phyloP scores from a whole-genome alignment of 371 early-diverging fungal species.

The Mortierella polycephala region DNA sequence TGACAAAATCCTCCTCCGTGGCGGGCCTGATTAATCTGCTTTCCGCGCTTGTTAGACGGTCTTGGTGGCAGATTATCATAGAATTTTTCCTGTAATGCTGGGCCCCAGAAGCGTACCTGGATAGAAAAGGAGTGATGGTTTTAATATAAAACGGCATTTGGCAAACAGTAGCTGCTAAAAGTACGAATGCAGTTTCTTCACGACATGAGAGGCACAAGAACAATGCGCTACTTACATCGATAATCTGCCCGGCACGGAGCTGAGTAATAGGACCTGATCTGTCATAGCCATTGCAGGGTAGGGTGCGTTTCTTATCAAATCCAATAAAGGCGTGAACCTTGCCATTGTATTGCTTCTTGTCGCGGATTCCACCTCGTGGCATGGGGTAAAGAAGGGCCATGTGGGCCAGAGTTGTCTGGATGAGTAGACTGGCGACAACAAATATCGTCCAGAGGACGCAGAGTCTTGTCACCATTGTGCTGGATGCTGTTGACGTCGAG shows the following conservation, averaged over 20 bases:
- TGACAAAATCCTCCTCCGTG: constrained; percentile 76
- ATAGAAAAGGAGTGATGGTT: background rate
- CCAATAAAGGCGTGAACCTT: constrained; percentile 34
- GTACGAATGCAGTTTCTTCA: background rate
- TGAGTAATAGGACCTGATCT: constrained; percentile 23
- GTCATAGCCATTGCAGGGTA: constrained; percentile 41
- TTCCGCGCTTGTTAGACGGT: background rate
- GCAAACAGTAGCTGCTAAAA: background rate
- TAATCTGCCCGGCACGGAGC: constrained; percentile 27
- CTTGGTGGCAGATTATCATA: constrained; percentile 4
- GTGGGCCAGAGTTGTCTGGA: constrained; percentile 17
- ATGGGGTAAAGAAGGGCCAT: constrained; percentile 29
- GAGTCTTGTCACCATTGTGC: too few relatives aligned
- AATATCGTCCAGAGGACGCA: constrained; percentile 2
- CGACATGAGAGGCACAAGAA: background rate
- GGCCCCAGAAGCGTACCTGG: constrained; percentile 47
- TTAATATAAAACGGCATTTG: background rate
- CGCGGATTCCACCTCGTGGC: constrained; percentile 18
- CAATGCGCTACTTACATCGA: constrained; percentile 21
- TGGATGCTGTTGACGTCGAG: too few relatives aligned
- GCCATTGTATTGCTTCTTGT: constrained; percentile 18
- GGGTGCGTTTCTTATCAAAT: constrained; percentile 4
- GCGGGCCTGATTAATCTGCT: constrained; percentile 32
- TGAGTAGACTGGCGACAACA: background rate
- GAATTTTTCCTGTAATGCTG: constrained; percentile 12